Evolutionary conservation across 176 grass and related monocot species (phyloP).

Genomic region (Paspalum vaginatum): DNA sequence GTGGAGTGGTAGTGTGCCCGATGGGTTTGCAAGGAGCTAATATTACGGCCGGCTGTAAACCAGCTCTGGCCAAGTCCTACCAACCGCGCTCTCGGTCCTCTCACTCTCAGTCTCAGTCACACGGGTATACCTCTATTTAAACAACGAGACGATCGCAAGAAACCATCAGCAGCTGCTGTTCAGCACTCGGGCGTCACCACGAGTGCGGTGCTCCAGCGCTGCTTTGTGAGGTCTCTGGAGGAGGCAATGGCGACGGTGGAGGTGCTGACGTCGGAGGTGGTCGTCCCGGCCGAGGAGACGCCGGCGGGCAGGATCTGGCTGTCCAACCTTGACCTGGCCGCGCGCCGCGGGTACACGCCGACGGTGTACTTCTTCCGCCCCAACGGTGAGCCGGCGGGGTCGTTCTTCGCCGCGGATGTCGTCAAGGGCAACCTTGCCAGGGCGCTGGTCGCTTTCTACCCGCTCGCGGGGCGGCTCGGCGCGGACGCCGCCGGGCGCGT

Average conservation of each 20-base stretch:
- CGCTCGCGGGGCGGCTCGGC: slow-evolving; percentile 61
- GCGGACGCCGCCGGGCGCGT: slow-evolving; percentile 24
- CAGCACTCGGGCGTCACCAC: background rate
- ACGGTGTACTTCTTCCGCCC: slow-evolving; percentile 64
- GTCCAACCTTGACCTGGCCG: slow-evolving; percentile 66
- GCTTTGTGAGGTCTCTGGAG: too few species aligned
- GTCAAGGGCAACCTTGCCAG: slow-evolving; percentile 54
- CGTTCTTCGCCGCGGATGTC: slow-evolving; percentile 47
- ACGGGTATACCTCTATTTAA: slow-evolving; percentile 15
- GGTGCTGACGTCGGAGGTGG: slow-evolving; percentile 46
- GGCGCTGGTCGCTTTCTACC: slow-evolving; percentile 64
- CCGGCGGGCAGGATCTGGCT: slow-evolving; percentile 59
- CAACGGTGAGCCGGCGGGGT: slow-evolving; percentile 3
- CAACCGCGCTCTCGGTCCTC: too few species aligned
- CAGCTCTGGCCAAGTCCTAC: too few species aligned
- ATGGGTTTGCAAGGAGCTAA: too few species aligned
- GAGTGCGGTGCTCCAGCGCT: too few species aligned
- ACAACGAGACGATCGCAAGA: background rate
- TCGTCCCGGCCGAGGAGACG: slow-evolving; percentile 50
- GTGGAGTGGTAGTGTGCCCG: too few species aligned
- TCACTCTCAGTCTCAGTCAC: background rate
- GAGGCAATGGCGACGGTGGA: slow-evolving; percentile 45
- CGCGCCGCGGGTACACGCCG: slow-evolving; percentile 52
- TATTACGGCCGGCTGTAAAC: too few species aligned
- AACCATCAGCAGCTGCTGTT: background rate